Evolutionary conservation across 179 eudicot genomes (phyloP), one percentile per base, ranked within the genome.

Genomic region (Spinacia oleracea): DNA sequence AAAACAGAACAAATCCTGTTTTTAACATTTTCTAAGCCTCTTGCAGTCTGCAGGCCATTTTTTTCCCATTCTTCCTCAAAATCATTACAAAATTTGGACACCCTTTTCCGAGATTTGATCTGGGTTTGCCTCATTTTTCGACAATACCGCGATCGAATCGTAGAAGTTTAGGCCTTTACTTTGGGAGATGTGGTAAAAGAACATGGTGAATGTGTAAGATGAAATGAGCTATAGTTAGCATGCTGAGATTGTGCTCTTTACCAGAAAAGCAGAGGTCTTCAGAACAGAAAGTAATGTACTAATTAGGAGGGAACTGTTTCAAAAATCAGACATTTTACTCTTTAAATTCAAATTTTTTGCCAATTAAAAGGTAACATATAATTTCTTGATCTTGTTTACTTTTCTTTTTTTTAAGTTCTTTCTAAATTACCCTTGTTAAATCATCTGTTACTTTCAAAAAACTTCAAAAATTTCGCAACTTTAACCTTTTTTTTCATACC

Each of bases 251-350:
- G 77, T 59, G 46, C 20, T 56, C 79, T 78, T 72, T 83, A 79
- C 77, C 87, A 73, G 86, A 78, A 86, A 85, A 84, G 78, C 76
- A 82, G 75, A 78, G 81, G 84, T 70, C 72, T 76, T 55, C 78
- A 77, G 51, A 58, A 63, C 72, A 63, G 69, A 72, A 79, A 76
- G 78, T 40, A 50, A 40, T 45, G 34, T 32, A 35, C 60, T 77
- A 31, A 72, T 64, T 69, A 86, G 86, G 80, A 82, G 87, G 87
- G 82, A 87, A 84, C 84, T 77, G 86, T 87, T 88, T 85, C 85
- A 86, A 89, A 86, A 58, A 55, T n/a, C 25, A 45, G 8, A 74
- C 14, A 53, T 76, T 78, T 81, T 53, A 50, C 29, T 71, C 74
- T 81, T 84, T 84, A 84, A 88, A 89, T 88, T 87, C 87, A 83